Percentiles rank a stretch among this genome's conserved stretches.
These are phyloP conservation scores for Asterochloris sp. DNA, from an alignment of 139 green algal species.

Conservation along the genomic window DNA sequence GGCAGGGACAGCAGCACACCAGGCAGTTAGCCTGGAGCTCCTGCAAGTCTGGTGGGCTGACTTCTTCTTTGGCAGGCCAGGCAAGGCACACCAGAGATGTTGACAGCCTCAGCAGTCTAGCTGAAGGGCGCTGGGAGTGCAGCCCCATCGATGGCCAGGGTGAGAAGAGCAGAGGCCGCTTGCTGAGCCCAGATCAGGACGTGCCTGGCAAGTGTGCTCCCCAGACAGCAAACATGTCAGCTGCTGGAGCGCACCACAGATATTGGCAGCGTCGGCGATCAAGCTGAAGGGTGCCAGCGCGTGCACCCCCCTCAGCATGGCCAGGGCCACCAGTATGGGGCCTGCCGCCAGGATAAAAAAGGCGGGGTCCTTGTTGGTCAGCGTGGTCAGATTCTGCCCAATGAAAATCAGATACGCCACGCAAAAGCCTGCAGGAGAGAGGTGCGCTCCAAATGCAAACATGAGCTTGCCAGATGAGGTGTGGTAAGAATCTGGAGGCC, in stretches of 20 bases:
- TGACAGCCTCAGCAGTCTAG: no score
- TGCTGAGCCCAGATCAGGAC: no score
- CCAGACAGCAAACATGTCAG: background rate
- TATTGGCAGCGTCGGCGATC: conserved; percentile 41
- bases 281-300: conserved; percentile 50
- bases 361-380: background rate
- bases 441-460: background rate
- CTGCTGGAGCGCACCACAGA: conserved; percentile 11
- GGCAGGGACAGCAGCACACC: no score
- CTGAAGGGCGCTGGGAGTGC: no score
- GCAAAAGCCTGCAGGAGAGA: conserved; percentile 36
- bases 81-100: no score
- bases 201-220: no score
- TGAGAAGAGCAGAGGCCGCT: no score
- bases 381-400: conserved; percentile 26
- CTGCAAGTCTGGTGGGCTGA: no score
- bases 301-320: conserved; percentile 33
- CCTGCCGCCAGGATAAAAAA: conserved; percentile 5
- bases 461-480: background rate
- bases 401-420: conserved; percentile 62
- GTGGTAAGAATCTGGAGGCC: no score
- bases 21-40: no score
- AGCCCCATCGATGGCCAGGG: no score
- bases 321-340: conserved; percentile 29
- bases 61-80: no score